Evolutionary conservation across 75 land plant species (phyloP), one percentile per base, ranked within the genome.

Genomic region (Picea glauca): DNA sequence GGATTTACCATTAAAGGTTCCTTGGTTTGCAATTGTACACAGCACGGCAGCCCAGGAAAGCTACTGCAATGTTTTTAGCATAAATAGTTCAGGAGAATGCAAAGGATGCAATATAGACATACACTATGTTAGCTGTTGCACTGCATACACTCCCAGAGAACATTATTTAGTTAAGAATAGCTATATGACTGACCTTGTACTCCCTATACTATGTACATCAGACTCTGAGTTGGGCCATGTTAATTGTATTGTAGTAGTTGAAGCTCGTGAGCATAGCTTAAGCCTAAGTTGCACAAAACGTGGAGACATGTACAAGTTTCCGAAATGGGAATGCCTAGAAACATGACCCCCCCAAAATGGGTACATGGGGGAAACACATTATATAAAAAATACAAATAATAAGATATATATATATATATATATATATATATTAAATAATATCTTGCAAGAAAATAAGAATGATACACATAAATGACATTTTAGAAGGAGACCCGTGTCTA

Each of bases 41-140:
- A 94, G 82, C 98, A 95, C 9, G 87, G 98, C 98, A 94, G 82
- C 98, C 98, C 9, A 87, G 98, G 9, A 90, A 84, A 78, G 81
- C 91, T 58, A 90, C 95, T 74, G 93, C 92, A 0, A 78, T 88
- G 50, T 83, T 90, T 63, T 79, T 95, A 63, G 83, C 92, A 35
- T 58, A 80, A 13, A 83, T 95, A 78, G 98, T 95, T 31, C 63
- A 13, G 88, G 88, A 63, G 98, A 95, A 88, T 80, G 80, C 32
- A 56, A 32, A 77, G 91, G 91, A 31, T 93, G 96, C 77, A 83
- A 87, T 82, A 6, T 17, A 17, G 84, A 82, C 65, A 68, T 20
- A 4, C 58, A 77, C 72, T 68, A 76, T 43, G 90, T 91, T 7
- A 70, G 58, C 13, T 90, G 81, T 64, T 83, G 64, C 72, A 80